Evolutionary conservation across 352 stramenopile genomes (phyloP).

Genomic region (Peronospora destructor): DNA sequence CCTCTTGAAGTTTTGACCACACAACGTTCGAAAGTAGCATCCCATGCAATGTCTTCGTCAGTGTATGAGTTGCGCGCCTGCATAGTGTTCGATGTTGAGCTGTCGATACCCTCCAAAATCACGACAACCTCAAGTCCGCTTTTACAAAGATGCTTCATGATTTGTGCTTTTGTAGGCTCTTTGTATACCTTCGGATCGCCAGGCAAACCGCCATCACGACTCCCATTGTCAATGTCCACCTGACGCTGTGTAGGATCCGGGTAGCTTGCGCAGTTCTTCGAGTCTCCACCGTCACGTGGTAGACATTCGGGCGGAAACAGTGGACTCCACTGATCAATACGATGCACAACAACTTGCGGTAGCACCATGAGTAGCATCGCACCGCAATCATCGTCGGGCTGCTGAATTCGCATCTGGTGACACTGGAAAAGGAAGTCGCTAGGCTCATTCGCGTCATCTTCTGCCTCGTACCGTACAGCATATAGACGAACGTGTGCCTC

Average conservation of each 20-base stretch:
- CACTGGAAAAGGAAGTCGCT: constrained; percentile 66
- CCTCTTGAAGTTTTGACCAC: constrained; percentile 48
- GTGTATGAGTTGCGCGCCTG: constrained; percentile 80
- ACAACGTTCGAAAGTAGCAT: constrained; percentile 73
- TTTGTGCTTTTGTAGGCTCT: constrained; percentile 62
- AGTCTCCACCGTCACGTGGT: constrained; percentile 35
- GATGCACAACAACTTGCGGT: constrained; percentile 75
- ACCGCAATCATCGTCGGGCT: constrained; percentile 77
- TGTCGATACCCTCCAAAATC: constrained; percentile 79
- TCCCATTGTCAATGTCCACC: constrained; percentile 83
- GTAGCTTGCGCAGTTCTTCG: constrained; percentile 50
- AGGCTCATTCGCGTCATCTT: constrained; percentile 32
- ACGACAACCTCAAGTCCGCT: constrained; percentile 75
- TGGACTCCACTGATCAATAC: constrained; percentile 82
- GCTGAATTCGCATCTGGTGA: constrained; percentile 84
- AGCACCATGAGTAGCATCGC: constrained; percentile 80
- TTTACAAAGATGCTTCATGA: constrained; percentile 56
- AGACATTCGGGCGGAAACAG: constrained; percentile 76
- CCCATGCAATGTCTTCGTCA: constrained; percentile 72
- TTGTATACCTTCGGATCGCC: constrained; percentile 32
- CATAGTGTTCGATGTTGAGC: constrained; percentile 84
- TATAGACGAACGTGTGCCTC: constrained; percentile 82
- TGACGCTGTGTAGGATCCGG: constrained; percentile 65
- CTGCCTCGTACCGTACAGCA: constrained; percentile 64
- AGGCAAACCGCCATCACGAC: constrained; percentile 46